These are phyloP conservation scores for Russula earlei DNA, from an alignment of 768 basidiomycete species.

Conservation along the genomic window DNA sequence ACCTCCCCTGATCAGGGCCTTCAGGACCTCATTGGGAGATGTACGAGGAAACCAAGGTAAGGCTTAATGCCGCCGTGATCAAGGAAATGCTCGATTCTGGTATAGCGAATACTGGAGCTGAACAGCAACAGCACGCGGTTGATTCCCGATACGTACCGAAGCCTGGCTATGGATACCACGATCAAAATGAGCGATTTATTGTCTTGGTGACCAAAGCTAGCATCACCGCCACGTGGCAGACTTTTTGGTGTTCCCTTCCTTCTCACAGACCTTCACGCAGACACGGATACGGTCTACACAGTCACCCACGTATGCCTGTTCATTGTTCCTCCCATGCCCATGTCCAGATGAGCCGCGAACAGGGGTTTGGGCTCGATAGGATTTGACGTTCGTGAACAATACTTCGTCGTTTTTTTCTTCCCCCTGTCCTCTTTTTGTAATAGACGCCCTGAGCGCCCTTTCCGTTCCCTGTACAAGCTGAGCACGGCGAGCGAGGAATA, in stretches of 20 bases:
- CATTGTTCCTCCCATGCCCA: background rate
- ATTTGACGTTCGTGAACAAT: constrained; percentile 92
- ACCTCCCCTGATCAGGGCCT: background rate
- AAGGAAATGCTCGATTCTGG: background rate
- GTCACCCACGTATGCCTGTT: constrained; percentile 48
- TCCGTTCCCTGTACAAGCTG: constrained; percentile 59
- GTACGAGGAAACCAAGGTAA: constrained; percentile 2
- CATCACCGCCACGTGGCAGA: background rate
- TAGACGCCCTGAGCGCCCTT: too few relatives aligned
- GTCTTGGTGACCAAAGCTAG: constrained; percentile 1
- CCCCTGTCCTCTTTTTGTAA: background rate
- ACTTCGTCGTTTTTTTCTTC: constrained; percentile 74
- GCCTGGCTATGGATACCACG: constrained; percentile 1
- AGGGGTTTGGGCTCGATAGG: constrained; percentile 64
- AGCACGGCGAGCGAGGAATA: constrained; percentile 54
- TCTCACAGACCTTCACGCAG: constrained; percentile 67
- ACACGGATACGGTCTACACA: constrained; percentile 83
- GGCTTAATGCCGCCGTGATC: background rate
- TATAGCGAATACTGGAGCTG: constrained; percentile 9
- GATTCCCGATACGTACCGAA: constrained; percentile 6
- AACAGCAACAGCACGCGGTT: background rate
- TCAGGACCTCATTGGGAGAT: background rate
- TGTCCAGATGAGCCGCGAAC: constrained; percentile 59
- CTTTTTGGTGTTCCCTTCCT: constrained; percentile 86
- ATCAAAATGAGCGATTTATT: background rate